Conservation (phyloP, 1,139 yeast genomes). For the Diutina neorugosa region DNA sequence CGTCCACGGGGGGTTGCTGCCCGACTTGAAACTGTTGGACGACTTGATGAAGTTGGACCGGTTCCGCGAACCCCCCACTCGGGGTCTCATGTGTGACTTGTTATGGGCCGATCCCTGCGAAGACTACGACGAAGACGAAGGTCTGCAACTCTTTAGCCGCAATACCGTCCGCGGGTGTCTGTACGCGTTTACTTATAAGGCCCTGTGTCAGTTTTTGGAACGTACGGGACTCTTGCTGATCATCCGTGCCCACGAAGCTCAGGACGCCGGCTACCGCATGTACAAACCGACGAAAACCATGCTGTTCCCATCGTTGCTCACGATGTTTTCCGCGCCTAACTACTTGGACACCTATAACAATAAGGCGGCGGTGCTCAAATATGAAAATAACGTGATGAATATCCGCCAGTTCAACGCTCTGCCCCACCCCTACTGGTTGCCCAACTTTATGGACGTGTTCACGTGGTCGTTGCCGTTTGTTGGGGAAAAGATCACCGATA, state of each 20-base stretch:
- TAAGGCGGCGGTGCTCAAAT: conserved; percentile 89
- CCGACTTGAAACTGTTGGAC: conserved; percentile 60
- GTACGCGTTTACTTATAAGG: conserved; percentile 76
- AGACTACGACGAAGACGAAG: conserved; percentile 63
- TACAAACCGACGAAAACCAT: conserved; percentile 75
- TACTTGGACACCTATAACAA: conserved; percentile 88
- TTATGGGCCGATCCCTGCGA: conserved; percentile 96
- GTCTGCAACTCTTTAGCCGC: conserved; percentile 39
- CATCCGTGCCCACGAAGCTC: conserved; percentile 96
- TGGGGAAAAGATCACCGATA: conserved; percentile 92
- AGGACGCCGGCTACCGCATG: conserved; percentile 94
- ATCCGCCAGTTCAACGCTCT: conserved; percentile 87
- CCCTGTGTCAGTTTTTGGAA: conserved; percentile 72
- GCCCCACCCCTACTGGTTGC: conserved; percentile 96
- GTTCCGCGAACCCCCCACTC: conserved; percentile 87
- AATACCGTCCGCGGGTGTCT: conserved; percentile 90
- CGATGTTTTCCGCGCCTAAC: conserved; percentile 94
- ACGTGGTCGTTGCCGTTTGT: conserved; percentile 98
- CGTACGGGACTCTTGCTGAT: conserved; percentile 70
- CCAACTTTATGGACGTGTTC: conserved; percentile 94
- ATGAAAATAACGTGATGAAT: conserved; percentile 87
- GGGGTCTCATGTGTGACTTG: conserved; percentile 89
- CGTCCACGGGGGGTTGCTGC: conserved; percentile 96
- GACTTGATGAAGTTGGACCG: conserved; percentile 65
- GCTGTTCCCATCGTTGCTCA: conserved; percentile 87